Evolutionary conservation across 345 rosid species (phyloP).

Genomic region (Garcia nutans): DNA sequence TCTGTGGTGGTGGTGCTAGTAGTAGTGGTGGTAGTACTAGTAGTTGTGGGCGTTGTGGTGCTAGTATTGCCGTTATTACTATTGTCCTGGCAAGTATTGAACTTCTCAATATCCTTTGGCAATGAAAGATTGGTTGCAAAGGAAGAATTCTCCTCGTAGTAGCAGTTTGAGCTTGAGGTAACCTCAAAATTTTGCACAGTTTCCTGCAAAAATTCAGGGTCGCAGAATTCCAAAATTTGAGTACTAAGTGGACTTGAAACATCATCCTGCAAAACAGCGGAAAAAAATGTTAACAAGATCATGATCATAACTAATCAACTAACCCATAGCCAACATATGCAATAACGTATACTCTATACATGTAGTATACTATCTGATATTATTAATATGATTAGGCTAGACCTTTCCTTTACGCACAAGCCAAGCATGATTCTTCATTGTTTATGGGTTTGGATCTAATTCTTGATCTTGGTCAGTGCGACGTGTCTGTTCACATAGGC

Average conservation of each 20-base stretch:
- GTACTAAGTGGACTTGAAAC: constrained; percentile 69
- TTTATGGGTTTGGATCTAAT: constrained; percentile 28
- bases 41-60: constrained; percentile 11
- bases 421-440: constrained; percentile 20
- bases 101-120: constrained; percentile 31
- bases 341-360: not conserved
- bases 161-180: constrained; percentile 52
- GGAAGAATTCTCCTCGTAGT: constrained; percentile 55
- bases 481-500: constrained; percentile 1
- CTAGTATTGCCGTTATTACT: constrained; percentile 27
- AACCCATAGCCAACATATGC: not conserved
- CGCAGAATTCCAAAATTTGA: constrained; percentile 61
- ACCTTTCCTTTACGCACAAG: constrained; percentile 13
- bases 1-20: constrained; percentile 22
- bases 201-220: constrained; percentile 61
- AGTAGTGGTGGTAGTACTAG: constrained; percentile 34
- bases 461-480: constrained; percentile 14
- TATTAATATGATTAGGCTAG: not conserved
- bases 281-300: not conserved
- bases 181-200: constrained; percentile 69
- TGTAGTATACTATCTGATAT: not conserved
- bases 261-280: constrained; percentile 59
- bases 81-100: constrained; percentile 37
- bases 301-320: not conserved
- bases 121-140: constrained; percentile 33